These are phyloP conservation scores for Phytophthora cactorum DNA, from an alignment of 352 stramenopile species.

Conservation along the genomic window DNA sequence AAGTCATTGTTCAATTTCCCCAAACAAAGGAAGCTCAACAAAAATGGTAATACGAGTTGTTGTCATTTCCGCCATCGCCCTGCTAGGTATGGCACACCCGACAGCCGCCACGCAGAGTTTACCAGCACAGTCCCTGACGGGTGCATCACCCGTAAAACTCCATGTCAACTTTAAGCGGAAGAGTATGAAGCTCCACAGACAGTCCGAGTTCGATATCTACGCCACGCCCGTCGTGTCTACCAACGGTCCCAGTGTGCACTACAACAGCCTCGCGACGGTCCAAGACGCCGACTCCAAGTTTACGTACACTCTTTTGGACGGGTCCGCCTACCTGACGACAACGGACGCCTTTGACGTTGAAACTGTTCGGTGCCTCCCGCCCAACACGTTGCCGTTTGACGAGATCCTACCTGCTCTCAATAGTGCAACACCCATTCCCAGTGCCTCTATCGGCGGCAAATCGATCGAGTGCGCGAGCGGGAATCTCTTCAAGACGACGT, in stretches of 20 bases:
- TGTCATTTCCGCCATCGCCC: too few species aligned
- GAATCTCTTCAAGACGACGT: constrained; percentile 43
- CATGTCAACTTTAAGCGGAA: constrained; percentile 39
- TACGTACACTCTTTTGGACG: constrained; percentile 29
- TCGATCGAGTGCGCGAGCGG: constrained; percentile 33
- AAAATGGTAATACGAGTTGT: too few species aligned
- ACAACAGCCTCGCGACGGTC: constrained; percentile 30
- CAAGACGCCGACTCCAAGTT: not conserved
- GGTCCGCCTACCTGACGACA: constrained; percentile 28
- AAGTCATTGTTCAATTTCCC: too few species aligned
- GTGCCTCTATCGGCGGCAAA: constrained; percentile 19
- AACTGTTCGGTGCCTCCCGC: constrained; percentile 30
- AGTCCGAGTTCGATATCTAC: constrained; percentile 43
- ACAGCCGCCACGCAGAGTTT: too few species aligned
- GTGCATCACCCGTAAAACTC: constrained; percentile 39
- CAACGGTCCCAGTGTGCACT: constrained; percentile 27
- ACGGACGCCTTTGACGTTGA: not conserved
- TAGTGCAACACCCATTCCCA: constrained; percentile 22
- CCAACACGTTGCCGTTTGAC: constrained; percentile 30
- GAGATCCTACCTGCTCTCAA: constrained; percentile 38
- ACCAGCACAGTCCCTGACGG: too few species aligned
- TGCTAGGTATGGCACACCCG: too few species aligned
- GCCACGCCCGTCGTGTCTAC: constrained; percentile 30
- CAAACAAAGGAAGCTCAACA: too few species aligned
- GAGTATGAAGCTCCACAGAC: constrained; percentile 37